These are phyloP conservation scores for Mycocentrospora acerina DNA, from an alignment of 2,329 filamentous ascomycete genomes.

Conservation along the genomic window DNA sequence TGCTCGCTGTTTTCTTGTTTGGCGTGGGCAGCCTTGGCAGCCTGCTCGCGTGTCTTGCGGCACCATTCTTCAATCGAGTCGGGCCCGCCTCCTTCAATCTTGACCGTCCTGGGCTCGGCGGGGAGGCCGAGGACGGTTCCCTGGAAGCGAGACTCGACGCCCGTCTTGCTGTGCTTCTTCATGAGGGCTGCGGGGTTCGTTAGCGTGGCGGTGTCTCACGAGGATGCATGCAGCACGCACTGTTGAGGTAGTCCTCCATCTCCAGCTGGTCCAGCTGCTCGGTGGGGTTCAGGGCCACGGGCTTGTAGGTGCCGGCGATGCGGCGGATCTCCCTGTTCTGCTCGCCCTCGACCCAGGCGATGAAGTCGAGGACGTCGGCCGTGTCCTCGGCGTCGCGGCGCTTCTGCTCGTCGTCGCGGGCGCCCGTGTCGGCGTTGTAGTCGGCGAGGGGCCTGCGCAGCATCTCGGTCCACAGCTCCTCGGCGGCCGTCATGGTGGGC, in stretches of 20 bases:
- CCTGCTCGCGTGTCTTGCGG: constrained; percentile 31
- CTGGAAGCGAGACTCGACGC: constrained; percentile 81
- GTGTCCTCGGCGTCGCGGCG: constrained; percentile 68
- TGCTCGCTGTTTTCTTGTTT: constrained; percentile 24
- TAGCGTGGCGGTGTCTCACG: constrained; percentile 11
- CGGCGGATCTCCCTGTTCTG: constrained; percentile 78
- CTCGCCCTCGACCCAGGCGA: constrained; percentile 75
- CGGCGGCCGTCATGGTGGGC: constrained; percentile 65
- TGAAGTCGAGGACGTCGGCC: constrained; percentile 74
- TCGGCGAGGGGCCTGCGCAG: constrained; percentile 48
- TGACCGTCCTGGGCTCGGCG: constrained; percentile 69
- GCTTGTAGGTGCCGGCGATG: constrained; percentile 67
- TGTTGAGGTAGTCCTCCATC: constrained; percentile 51
- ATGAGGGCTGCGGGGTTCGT: constrained; percentile 64
- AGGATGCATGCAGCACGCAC: constrained; percentile 22
- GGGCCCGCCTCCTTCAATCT: constrained; percentile 75
- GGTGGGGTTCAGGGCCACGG: constrained; percentile 39
- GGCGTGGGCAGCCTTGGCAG: constrained; percentile 25
- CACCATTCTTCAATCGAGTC: constrained; percentile 69
- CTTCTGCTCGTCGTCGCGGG: constrained; percentile 46
- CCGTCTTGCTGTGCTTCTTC: constrained; percentile 88
- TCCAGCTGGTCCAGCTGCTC: constrained; percentile 49
- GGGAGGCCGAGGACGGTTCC: constrained; percentile 79
- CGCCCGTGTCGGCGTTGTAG: constrained; percentile 43
- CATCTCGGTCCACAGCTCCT: constrained; percentile 65